Evolutionary conservation across 2,329 filamentous ascomycete species (phyloP), one percentile per base, ranked within the genome.

Genomic region (Calonectria leucothoes): DNA sequence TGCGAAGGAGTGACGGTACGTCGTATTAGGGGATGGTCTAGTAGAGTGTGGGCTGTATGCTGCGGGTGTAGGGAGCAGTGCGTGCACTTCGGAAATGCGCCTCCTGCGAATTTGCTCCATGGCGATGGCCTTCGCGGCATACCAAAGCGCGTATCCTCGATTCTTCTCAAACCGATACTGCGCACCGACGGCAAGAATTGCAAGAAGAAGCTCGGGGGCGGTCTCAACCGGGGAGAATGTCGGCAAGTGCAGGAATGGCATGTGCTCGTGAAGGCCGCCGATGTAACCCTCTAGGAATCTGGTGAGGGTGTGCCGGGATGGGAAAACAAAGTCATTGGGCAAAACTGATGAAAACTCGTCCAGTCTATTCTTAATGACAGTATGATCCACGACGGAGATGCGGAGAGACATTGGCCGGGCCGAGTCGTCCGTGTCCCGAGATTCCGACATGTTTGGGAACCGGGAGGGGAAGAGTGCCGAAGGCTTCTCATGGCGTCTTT

Each of bases 251-350:
- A 95, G 85, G 74, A 94, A 88, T 0, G 89, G 89, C 0, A 90
- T 80, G 73, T 89, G 87, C 66, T 89, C 88, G 69, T 90, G 88
- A 71, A 94, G 94, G 0, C 93, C 92, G 71, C 89, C 90, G 67
- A 94, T 89, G 77, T 94, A 95, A 1, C 92, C 93, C 72, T 93
- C 92, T 37, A 94, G 83, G 74, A 94, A 94, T 39, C 93, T 86
- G 3, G 91, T 92, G 33, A 94, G 82, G 0, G 93, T 93, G 76
- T 94, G 89, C 4, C 93, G 89, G 6, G 93, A 94, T 1, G 93
- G 93, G 64, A 94, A 90, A 4, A 91, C 88, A 76, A 94, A 94
- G 76, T 91, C 91, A 66, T 84, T 86, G 0, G 92, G 90, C 27
- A 93, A 82, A 6, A 92, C 89, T 0, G 88, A 86, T 0, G 90